A percentile compares a stretch with the other conserved stretches of the same genome.
Evolutionary conservation across 1,284 basidiomycete species (phyloP).

Genomic region (Leccinum brunneo-olivaceum): DNA sequence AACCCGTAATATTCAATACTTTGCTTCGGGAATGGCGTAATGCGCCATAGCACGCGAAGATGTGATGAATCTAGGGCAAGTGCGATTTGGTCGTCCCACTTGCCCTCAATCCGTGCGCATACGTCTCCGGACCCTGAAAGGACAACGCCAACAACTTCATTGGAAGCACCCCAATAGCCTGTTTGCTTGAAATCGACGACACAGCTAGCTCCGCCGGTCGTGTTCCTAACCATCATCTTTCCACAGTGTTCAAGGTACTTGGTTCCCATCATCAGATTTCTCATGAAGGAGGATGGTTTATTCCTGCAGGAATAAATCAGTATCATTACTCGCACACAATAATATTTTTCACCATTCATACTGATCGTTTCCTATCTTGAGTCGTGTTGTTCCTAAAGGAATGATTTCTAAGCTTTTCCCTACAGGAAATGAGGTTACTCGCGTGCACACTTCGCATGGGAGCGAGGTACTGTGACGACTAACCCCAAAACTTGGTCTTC

Average conservation of each 20-base stretch:
- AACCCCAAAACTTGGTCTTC: conserved; percentile 88
- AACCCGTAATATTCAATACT: conserved; percentile 76
- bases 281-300: conserved; percentile 81
- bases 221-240: conserved; percentile 67
- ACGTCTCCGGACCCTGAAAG: conserved; percentile 48
- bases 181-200: conserved; percentile 79
- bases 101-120: conserved; percentile 64
- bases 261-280: conserved; percentile 84
- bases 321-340: not conserved
- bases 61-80: conserved; percentile 62
- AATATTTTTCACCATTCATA: conserved; percentile 55
- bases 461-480: conserved; percentile 21
- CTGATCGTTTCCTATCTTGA: conserved; percentile 57
- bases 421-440: conserved; percentile 28
- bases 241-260: conserved; percentile 84
- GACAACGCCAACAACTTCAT: conserved; percentile 64
- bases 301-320: conserved; percentile 43
- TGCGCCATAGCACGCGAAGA: conserved; percentile 72
- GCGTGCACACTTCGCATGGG: conserved; percentile 9
- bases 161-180: conserved; percentile 75
- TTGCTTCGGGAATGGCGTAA: conserved; percentile 68
- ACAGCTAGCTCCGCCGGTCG: conserved; percentile 48
- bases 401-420: conserved; percentile 83
- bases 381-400: conserved; percentile 61
- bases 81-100: conserved; percentile 76